Evolutionary conservation across 2,329 filamentous ascomycete genomes (phyloP), one percentile per base, ranked within the genome.

Genomic region (Podosphaera fusca): DNA sequence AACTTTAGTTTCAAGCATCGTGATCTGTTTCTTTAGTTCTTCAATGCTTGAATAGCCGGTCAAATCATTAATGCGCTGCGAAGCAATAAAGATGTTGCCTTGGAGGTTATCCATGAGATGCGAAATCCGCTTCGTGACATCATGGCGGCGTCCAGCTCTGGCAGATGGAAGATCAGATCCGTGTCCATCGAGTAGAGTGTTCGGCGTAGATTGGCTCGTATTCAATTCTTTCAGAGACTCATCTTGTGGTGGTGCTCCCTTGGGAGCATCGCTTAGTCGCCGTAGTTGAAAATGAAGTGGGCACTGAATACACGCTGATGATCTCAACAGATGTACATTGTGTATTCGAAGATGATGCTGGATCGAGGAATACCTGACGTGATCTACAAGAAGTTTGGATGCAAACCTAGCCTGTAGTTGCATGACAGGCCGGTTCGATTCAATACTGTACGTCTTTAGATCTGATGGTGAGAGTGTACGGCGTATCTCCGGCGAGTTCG

Each of bases 11-110:
- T 86, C 85, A 59, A 82, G 84, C 30, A 71, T 69, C 14, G 81
- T 75, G 69, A 96, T 96, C 58, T 85, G 80, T 8, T 73, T 71
- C 68, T 95, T 94, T 63, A 98, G 78, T 31, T 79, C 74, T 69
- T 95, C 89, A 68, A 98, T 96, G 49, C 84, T 81, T 0, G 85
- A 85, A 73, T 96, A 98, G 62, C 92, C 92, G 2, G 92, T 98
- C 56, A 95, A 79, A 65, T 89, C 87, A 70, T 95, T 98, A 70
- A 98, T 79, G 59, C 85, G 84, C 67, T 92, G 86, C 1, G 87
- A 87, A 3, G 89, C 89, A 55, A 84, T 78, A 61, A 95, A 84
- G 51, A 94, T 77, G 64, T 90, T 88, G 36, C 83, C 79, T 67
- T 96, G 87, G 29, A 95, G 69, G 61, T 86, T 82, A 71, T 98